A percentile compares a stretch with the other conserved stretches of the same genome.
Evolutionary conservation across 257 asterid species (phyloP).

Genomic region (Striga asiatica): DNA sequence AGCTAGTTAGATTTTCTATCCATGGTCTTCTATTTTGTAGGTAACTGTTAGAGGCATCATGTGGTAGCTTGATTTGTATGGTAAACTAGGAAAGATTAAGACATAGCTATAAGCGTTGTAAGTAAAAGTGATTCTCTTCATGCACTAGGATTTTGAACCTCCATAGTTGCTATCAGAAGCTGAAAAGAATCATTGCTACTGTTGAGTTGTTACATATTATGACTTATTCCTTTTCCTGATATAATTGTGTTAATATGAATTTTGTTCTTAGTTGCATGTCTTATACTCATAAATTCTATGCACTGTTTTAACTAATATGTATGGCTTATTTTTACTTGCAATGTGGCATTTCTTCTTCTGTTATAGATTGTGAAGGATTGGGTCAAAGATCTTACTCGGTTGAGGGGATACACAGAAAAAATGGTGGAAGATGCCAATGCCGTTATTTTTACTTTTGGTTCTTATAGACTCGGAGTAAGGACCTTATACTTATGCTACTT

Average conservation of each 20-base stretch:
- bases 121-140: neutral
- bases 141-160: neutral
- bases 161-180: neutral
- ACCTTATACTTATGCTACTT: conserved; percentile 7
- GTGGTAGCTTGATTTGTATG: neutral
- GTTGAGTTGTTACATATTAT: neutral
- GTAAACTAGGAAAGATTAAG: neutral
- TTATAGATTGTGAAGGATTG: conserved; percentile 49
- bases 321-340: neutral
- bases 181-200: neutral
- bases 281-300: neutral
- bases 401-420: conserved; percentile 58
- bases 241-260: no score
- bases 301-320: neutral
- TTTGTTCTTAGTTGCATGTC: neutral
- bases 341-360: neutral
- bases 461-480: conserved; percentile 90
- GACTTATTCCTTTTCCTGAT: neutral
- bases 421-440: conserved; percentile 95
- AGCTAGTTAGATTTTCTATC: neutral
- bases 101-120: neutral
- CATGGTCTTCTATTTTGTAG: neutral
- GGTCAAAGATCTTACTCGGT: conserved; percentile 55
- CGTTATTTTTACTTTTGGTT: conserved; percentile 78
- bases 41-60: neutral